Evolutionary conservation across 305 asterid genomes (phyloP).

Genomic region (Petunia hybrid): DNA sequence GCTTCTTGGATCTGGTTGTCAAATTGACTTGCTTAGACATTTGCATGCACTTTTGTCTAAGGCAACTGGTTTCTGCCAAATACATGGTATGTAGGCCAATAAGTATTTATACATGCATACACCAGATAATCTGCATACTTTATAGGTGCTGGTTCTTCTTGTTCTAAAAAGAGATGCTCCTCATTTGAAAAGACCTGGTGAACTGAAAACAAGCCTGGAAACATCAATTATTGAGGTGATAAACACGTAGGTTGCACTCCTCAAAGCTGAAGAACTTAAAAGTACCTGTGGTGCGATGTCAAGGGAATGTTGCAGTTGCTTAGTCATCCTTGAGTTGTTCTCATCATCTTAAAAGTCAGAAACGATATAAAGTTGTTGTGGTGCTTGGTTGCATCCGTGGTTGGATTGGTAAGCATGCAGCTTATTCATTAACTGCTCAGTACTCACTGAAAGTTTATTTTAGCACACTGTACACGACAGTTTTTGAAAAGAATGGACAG

Average conservation of each 20-base stretch:
- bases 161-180: neutral
- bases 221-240: neutral
- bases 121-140: neutral
- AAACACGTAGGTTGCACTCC: neutral
- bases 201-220: neutral
- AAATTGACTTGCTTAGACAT: conserved; percentile 1
- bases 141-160: neutral
- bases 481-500: neutral
- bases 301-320: neutral
- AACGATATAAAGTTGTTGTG: neutral
- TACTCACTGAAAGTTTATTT: neutral
- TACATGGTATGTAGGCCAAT: neutral
- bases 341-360: neutral
- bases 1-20: conserved; percentile 10
- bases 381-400: neutral
- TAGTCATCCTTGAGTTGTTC: neutral
- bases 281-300: neutral
- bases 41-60: neutral
- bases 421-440: neutral
- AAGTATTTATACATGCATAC: neutral
- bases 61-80: neutral
- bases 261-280: conserved; percentile 5
- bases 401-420: neutral
- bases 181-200: neutral
- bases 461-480: neutral